Evolutionary conservation across 345 rosid genomes (phyloP), one percentile per base, ranked within the genome.

Genomic region (Cardamine resedifolia): DNA sequence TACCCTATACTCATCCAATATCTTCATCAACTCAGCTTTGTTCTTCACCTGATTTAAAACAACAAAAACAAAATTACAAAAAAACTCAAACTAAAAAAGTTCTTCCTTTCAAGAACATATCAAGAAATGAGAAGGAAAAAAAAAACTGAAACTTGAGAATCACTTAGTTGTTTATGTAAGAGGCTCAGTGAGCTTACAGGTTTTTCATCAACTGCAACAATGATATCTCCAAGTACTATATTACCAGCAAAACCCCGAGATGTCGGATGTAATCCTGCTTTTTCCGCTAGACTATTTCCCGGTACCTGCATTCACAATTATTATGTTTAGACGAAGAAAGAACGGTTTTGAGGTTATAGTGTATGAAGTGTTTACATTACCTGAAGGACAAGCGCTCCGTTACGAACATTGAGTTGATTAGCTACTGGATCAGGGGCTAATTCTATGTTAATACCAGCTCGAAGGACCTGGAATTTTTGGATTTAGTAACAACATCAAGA

Each of bases 221-320:
- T 89, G 84, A 91, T 66, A 74, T 94, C 98, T 5, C 98, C 98
- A 33, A 90, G 91, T 8, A 89, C 38, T 47, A 94, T 91, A 31
- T 85, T 91, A 69, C 98, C 98, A 43, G 96, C 88, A 71, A 89
- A 91, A 28, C 96, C 98, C 65, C 98, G 79, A 8, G 90, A 81
- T 4, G 96, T 88, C 19, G 97, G 89, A 66, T 66, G 82, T 66
- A 94, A 52, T 30, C 97, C 98, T 26, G 85, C 91, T 78, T 86
- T 91, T 12, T 86, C 95, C 19, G 95, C 96, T 14, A 77, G 27
- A 69, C 97, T 82, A 76, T 89, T 82, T 63, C 70, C 82, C 7
- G 95, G 91, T 70, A 94, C 95, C 97, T 94, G 52, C 48, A 43
- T 43, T 43, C 10, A n/a, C 20, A 4, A 43, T 43, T 2, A 43